These are phyloP conservation scores for Pythium myriotylum DNA, from an alignment of 352 stramenopile genomes.

Conservation along the genomic window DNA sequence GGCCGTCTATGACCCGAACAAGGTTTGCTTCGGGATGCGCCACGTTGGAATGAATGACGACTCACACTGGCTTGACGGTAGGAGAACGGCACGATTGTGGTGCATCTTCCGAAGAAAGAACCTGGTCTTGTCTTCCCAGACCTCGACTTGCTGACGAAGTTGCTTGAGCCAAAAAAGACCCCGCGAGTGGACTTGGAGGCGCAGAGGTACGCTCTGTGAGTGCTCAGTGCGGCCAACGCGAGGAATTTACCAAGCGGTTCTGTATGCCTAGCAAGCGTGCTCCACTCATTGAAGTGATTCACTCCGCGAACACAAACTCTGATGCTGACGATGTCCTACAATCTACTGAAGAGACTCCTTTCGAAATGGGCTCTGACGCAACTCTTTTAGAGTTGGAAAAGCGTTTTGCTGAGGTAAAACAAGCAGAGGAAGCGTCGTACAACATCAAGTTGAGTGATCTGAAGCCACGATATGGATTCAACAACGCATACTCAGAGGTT, in stretches of 20 bases:
- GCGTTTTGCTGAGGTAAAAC: slow-evolving; percentile 26
- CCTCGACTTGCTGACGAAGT: slow-evolving; percentile 92
- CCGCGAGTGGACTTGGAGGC: slow-evolving; percentile 35
- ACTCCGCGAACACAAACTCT: slow-evolving; percentile 30
- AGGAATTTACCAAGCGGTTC: not conserved
- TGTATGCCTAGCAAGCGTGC: slow-evolving; percentile 32
- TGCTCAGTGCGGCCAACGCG: not conserved
- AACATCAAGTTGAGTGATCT: slow-evolving; percentile 49
- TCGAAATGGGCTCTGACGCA: not conserved
- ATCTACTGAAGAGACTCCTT: not conserved
- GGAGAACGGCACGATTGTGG: slow-evolving; percentile 92
- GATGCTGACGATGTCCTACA: slow-evolving; percentile 8
- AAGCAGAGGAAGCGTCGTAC: slow-evolving; percentile 25
- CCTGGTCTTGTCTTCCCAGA: slow-evolving; percentile 89
- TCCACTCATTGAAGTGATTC: slow-evolving; percentile 86
- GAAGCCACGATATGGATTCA: slow-evolving; percentile 93
- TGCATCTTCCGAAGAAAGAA: slow-evolving; percentile 91
- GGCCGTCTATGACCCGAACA: slow-evolving; percentile 90
- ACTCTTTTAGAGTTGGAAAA: slow-evolving; percentile 61
- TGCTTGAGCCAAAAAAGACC: slow-evolving; percentile 75
- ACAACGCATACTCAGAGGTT: slow-evolving; percentile 92
- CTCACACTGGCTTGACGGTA: slow-evolving; percentile 23
- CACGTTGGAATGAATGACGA: too few relatives aligned
- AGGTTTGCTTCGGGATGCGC: slow-evolving; percentile 38
- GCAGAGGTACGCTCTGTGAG: slow-evolving; percentile 31